Base-by-base conservation (phyloP, 768 basidiomycete genomes). In the Pisolithus marmoratus region DNA sequence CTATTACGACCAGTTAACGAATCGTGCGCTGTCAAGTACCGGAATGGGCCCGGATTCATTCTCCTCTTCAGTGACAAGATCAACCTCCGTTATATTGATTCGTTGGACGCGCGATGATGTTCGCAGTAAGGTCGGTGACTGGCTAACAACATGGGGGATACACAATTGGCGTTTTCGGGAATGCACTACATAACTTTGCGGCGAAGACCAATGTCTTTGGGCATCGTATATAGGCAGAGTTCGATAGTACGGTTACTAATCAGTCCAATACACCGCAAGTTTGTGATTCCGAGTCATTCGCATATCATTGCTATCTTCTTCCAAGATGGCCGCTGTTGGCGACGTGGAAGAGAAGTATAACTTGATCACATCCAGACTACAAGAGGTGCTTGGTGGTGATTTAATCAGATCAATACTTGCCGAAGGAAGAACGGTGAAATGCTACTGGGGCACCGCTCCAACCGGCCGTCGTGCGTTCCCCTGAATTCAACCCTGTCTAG, bases 381-480 rank as follows among this genome's bases (percentile, higher is more conserved):
- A 90, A 57, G 96, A 99, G 67, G 85, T 90, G 5, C 82, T 98
- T 4, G 90, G 93, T 22, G 90, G 77, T 2, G 94, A 95, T 40
- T 70, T 75, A 36, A 86, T 99, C 69, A 88, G 90, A 67, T 74
- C 79, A 31, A 84, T 94, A 52, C 74, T 97, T 22, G 74, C 77
- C 7, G 85, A 94, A 63, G 90, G 85, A 17, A 75, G 83, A 62
- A 68, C 83, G 14, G 83, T 85, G 14, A 92, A 86, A 67, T 83
- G 84, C 63, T 97, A 97, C 82, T 98, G 90, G 91, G 94, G 94
- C 85, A 60, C 90, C 19, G 92, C 95, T 19, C 84, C 94, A 1
- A 98, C 95, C 8, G 95, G 95, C 59, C 73, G 93, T 74, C 95
- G 94, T 97, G 68, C 71, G 90, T 71, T 40, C 15, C 40, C 49